Percentiles rank a stretch among this genome's conserved stretches.
Conservation (phyloP, 2,329 filamentous ascomycete genomes). For the Cytospora schulzeri region DNA sequence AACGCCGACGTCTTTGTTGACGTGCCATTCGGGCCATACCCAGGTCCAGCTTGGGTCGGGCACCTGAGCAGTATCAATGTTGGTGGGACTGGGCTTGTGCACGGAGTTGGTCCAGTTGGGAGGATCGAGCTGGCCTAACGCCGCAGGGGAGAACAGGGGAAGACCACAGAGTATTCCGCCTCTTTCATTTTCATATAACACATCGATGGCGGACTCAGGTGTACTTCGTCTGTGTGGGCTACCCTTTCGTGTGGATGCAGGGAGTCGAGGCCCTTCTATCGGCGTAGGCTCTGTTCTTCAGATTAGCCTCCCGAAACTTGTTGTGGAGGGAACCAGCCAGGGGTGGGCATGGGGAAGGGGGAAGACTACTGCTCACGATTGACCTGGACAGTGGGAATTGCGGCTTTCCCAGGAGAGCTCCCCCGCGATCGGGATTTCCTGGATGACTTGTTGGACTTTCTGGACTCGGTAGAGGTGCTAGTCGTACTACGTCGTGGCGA, state of each 20-base stretch:
- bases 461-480: slow-evolving; percentile 6
- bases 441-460: slow-evolving; percentile 7
- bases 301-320: slow-evolving; percentile 1
- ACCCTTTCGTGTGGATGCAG: not conserved
- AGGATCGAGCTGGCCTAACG: slow-evolving; percentile 84
- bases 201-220: slow-evolving; percentile 68
- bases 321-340: not conserved
- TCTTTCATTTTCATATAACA: slow-evolving; percentile 94
- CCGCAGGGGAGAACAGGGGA: slow-evolving; percentile 84
- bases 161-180: slow-evolving; percentile 88
- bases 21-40: slow-evolving; percentile 68
- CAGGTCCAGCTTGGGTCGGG: slow-evolving; percentile 96
- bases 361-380: slow-evolving; percentile 9
- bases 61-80: slow-evolving; percentile 83
- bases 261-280: slow-evolving; percentile 5
- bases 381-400: slow-evolving; percentile 19
- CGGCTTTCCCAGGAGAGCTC: not conserved
- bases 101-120: slow-evolving; percentile 79
- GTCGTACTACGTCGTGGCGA: slow-evolving; percentile 10
- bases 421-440: not conserved
- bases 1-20: slow-evolving; percentile 73
- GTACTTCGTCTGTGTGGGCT: slow-evolving; percentile 27
- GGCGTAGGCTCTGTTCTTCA: slow-evolving; percentile 22
- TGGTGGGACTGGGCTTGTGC: slow-evolving; percentile 61
- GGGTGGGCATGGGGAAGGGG: too few species aligned